These are phyloP conservation scores for Cutaneotrichosporon sp. DNA, from an alignment of 1,284 basidiomycete genomes.

Conservation along the genomic window DNA sequence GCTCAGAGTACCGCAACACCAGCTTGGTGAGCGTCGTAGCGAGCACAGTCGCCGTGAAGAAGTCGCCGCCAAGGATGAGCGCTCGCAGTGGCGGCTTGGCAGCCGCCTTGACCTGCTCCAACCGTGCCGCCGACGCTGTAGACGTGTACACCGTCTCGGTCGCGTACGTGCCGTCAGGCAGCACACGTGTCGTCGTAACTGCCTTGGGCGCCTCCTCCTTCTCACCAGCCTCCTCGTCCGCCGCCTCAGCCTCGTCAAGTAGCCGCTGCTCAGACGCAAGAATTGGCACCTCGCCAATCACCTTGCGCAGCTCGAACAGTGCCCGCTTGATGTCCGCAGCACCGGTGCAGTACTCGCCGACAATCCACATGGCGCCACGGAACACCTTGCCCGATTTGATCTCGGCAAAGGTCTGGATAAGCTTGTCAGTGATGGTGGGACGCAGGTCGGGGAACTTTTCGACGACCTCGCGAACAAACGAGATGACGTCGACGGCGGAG, in stretches of 20 bases:
- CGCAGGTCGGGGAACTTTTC: constrained; percentile 95
- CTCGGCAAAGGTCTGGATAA: constrained; percentile 74
- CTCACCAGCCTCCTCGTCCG: constrained; percentile 47
- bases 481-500: constrained; percentile 89
- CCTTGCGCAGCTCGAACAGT: constrained; percentile 77
- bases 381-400: constrained; percentile 98
- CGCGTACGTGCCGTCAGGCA: constrained; percentile 96
- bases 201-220: constrained; percentile 49
- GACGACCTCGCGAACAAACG: constrained; percentile 94
- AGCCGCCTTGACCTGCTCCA: constrained; percentile 78
- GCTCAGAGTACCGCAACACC: constrained; percentile 71
- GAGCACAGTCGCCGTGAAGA: constrained; percentile 90
- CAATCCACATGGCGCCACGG: constrained; percentile 94
- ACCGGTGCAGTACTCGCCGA: constrained; percentile 85
- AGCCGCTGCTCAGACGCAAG: constrained; percentile 79
- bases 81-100: constrained; percentile 87
- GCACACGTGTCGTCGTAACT: constrained; percentile 57
- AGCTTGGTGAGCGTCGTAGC: constrained; percentile 88
- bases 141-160: constrained; percentile 87
- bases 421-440: constrained; percentile 74
- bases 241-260: constrained; percentile 66
- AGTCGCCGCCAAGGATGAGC: constrained; percentile 89
- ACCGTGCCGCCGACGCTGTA: constrained; percentile 59
- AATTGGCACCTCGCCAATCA: constrained; percentile 93
- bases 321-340: constrained; percentile 62